Evolutionary conservation across 345 rosid genomes (phyloP).

Genomic region (Stellera chamaejasme): DNA sequence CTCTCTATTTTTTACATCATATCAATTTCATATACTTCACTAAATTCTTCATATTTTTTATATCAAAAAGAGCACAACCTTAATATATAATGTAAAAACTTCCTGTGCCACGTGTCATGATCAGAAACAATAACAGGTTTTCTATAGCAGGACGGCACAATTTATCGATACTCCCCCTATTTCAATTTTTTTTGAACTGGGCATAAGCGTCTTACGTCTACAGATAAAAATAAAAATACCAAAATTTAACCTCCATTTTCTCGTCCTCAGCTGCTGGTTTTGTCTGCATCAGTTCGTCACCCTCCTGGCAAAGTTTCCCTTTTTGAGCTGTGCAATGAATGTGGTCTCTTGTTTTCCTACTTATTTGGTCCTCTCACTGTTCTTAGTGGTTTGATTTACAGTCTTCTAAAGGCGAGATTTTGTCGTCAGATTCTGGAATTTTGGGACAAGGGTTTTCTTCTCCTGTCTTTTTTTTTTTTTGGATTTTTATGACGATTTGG

Average conservation of each 20-base stretch:
- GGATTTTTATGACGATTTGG: constrained; percentile 5
- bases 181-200: neutral
- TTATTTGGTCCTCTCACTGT: constrained; percentile 11
- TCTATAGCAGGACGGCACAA: constrained; percentile 11
- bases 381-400: neutral
- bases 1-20: too few species aligned
- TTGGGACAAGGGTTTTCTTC: constrained; percentile 10
- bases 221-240: constrained; percentile 6
- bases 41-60: too few species aligned
- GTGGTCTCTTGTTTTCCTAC: constrained; percentile 3
- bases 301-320: constrained; percentile 14
- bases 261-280: constrained; percentile 7
- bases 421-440: constrained; percentile 12
- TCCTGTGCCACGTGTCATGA: too few species aligned
- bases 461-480: constrained; percentile 1
- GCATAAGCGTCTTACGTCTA: neutral
- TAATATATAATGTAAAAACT: too few species aligned
- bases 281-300: constrained; percentile 15
- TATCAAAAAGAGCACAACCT: too few species aligned
- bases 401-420: constrained; percentile 1
- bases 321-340: constrained; percentile 18
- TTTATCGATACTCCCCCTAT: constrained; percentile 2
- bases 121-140: too few species aligned
- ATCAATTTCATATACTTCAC: too few species aligned
- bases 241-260: constrained; percentile 27